phyloP scores from a whole-genome alignment of 768 basidiomycete genomes.

The Phallus indusiatus region DNA sequence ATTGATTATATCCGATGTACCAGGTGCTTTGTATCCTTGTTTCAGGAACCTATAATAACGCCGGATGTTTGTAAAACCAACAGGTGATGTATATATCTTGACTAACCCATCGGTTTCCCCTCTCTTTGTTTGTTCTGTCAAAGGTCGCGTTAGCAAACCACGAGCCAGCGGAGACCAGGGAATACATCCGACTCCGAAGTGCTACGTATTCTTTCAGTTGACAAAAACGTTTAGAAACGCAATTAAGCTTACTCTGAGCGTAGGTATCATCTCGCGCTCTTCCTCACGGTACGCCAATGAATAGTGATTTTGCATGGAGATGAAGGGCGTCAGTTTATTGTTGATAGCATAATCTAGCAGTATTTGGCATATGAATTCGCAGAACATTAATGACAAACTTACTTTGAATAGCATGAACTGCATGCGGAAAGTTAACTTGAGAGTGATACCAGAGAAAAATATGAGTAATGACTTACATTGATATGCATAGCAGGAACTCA shows the following conservation, averaged over 20 bases:
- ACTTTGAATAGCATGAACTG: conserved; percentile 34
- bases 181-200: conserved; percentile 45
- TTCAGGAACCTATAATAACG: no score
- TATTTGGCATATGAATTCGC: background rate
- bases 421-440: background rate
- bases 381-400: background rate
- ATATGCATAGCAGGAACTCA: conserved; percentile 32
- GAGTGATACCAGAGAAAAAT: background rate
- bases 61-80: background rate
- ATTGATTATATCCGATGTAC: conserved; percentile 28
- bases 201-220: conserved; percentile 18
- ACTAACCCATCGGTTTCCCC: conserved; percentile 26
- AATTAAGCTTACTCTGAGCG: conserved; percentile 31
- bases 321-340: conserved; percentile 50
- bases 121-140: conserved; percentile 29
- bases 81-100: background rate
- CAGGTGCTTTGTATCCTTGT: conserved; percentile 11
- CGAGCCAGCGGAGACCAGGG: conserved; percentile 52
- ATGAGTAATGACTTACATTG: conserved; percentile 21
- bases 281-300: conserved; percentile 55
- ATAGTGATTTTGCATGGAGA: conserved; percentile 64
- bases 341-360: conserved; percentile 46
- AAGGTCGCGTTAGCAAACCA: conserved; percentile 37
- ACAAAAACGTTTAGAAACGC: background rate
- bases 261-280: conserved; percentile 56